Conservation (phyloP, 208 protist genomes). For the Trypanosoma caninum region DNA sequence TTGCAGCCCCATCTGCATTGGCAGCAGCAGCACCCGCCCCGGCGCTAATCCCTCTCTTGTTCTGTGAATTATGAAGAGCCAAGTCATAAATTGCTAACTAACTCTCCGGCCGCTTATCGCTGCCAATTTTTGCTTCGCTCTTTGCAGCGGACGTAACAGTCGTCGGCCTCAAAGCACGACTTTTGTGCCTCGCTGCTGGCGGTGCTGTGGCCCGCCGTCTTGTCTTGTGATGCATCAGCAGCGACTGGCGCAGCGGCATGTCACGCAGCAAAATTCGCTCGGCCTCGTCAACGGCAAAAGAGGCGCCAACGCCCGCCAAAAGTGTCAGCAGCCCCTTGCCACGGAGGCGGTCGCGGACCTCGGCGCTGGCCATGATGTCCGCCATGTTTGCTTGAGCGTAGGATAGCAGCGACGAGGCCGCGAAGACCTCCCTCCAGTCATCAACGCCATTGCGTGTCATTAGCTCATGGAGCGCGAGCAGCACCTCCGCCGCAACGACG, state of each 20-base stretch:
- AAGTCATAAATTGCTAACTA: too few species aligned
- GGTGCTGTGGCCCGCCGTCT: neutral
- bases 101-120: neutral
- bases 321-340: constrained; percentile 18
- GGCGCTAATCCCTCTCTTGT: neutral
- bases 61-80: too few species aligned
- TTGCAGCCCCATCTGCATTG: neutral
- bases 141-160: neutral
- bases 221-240: constrained; percentile 22
- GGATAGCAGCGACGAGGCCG: constrained; percentile 12
- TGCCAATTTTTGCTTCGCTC: neutral
- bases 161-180: constrained; percentile 19
- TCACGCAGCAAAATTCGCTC: neutral
- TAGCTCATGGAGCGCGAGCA: constrained; percentile 34
- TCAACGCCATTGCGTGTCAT: constrained; percentile 2
- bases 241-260: constrained; percentile 20
- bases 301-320: constrained; percentile 10
- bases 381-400: constrained; percentile 9
- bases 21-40: neutral
- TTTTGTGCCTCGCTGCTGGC: neutral
- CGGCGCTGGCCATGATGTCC: constrained; percentile 20
- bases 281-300: constrained; percentile 1
- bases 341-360: constrained; percentile 19
- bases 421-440: constrained; percentile 6
- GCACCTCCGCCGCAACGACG: constrained; percentile 35